Base-by-base conservation (phyloP, 805 yeast species). In the Zygotorulaspora florentina region DNA sequence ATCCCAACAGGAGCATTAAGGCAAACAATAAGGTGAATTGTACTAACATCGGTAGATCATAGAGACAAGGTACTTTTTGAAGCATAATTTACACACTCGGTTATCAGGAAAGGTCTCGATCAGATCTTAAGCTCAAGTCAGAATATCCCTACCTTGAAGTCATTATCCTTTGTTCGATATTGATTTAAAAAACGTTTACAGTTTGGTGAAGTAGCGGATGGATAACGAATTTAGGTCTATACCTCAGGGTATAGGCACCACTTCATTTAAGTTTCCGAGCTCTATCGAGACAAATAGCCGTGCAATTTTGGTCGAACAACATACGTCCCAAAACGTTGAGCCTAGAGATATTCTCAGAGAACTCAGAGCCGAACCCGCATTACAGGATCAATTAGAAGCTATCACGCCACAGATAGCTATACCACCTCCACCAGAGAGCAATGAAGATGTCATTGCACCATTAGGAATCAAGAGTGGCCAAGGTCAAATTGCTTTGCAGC, bases 171-270 rank as follows among this genome's bases (percentile, higher is more conserved):
- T 20, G 25, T 20, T 20, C 25, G 25, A 20, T 20, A 5, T 20
- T 7, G 25, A 20, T 4, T 20, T 7, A 20, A 20, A 20, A 7
- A 20, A 20, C 25, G 25, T 20, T 5, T 7, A 4, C 25, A 20
- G 4, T 20, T 20, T 20, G 25, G 25, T 20, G 7, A 20, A 33
- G 36, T n/a, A 13, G 12, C 18, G 10, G 12, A 62, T 62, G 67
- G 57, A 59, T 20, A 48, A 62, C 7, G 59, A 56, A 10, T 60
- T 55, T 39, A 61, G 58, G 5, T 61, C 61, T 34, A 65, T 65
- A 8, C 53, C 59, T 3, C 59, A 54, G n/a, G 37, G 43, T 7
- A 27, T 35, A 12, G 43, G 37, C 16, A 11, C 38, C 23, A 42
- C 29, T 20, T 40, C 45, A 9, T 48, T 45, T 45, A 45, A 35